Evolutionary conservation across 1,139 yeast species (phyloP), one percentile per base, ranked within the genome.

Genomic region (Hansenula lynferdii): DNA sequence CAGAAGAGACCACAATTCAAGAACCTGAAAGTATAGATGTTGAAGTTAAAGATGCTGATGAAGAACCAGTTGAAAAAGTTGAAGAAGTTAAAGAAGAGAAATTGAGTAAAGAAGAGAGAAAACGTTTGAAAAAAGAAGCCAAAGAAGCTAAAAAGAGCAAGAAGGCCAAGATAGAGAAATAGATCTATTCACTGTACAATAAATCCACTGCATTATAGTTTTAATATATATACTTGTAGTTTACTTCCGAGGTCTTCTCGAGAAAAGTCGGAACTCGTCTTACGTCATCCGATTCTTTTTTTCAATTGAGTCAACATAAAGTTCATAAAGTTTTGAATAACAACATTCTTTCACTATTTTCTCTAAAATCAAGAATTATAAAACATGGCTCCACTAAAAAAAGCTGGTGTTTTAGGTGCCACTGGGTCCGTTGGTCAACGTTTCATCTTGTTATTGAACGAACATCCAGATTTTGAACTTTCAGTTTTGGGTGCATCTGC

Each of bases 351-450:
- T n/a, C n/a, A n/a, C n/a, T n/a, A n/a, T n/a, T n/a, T n/a, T n/a
- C n/a, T n/a, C n/a, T n/a, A n/a, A n/a, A n/a, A n/a, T n/a, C n/a
- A n/a, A n/a, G n/a, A n/a, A n/a, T n/a, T n/a, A n/a, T n/a, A n/a
- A n/a, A 41, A 31, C 39, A 51, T 47, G 53, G 50, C 36, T 20
- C 34, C 33, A 11, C 10, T 19, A 25, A 53, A 53, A 49, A 51
- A 53, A 36, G 72, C 71, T 49, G 98, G 98, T 67, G 96, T 92
- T 53, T 72, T 92, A 49, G 98, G 98, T 39, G 97, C 97, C 51
- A 90, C 97, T 18, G 98, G 97, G 37, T 83, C 96, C 31, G 99
- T 92, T 34, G 99, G 99, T 39, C 99, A 92, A 66, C 76, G 98
- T 55, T 92, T 92, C 60, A 90, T 92, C 48, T 71, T 90, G 41